Conservation (phyloP, 2,329 filamentous ascomycete species). For the Colletotrichum nymphaeae region DNA sequence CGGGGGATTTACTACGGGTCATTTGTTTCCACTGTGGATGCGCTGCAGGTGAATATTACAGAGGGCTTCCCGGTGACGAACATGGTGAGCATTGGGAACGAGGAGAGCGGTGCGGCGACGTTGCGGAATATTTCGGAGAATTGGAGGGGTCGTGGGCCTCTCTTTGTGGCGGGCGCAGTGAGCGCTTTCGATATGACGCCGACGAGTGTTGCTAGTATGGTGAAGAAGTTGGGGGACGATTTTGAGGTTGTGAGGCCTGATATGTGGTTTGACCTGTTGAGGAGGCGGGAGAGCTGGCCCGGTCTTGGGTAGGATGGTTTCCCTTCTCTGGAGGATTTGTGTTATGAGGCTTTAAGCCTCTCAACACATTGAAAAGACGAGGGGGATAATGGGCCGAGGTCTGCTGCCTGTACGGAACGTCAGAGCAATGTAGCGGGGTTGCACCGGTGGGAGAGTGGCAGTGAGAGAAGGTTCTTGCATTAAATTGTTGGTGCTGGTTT, state of each 20-base stretch:
- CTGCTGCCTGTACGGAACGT: no score
- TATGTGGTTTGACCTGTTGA: slow-evolving; percentile 19
- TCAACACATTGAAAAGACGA: no score
- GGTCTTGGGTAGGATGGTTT: no score
- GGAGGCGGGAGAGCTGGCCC: not conserved
- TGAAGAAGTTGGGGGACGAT: slow-evolving; percentile 1
- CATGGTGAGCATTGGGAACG: slow-evolving; percentile 9
- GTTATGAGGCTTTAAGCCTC: no score
- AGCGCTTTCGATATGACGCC: slow-evolving; percentile 21
- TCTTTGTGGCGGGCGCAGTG: slow-evolving; percentile 10
- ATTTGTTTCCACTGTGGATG: slow-evolving; percentile 9
- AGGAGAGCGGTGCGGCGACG: slow-evolving; percentile 10
- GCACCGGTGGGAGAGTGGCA: no score
- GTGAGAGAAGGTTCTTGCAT: no score
- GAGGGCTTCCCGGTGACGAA: slow-evolving; percentile 8
- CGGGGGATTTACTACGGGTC: slow-evolving; percentile 9
- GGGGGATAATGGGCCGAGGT: no score
- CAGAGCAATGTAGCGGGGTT: no score
- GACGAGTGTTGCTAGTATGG: not conserved
- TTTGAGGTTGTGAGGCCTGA: slow-evolving; percentile 16
- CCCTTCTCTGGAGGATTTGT: no score
- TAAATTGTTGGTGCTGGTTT: no score
- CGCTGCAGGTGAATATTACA: not conserved
- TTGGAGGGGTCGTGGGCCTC: not conserved
- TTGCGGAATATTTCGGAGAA: slow-evolving; percentile 12